phyloP scores from a whole-genome alignment of 441 rosid species.

The Populus hybrid region DNA sequence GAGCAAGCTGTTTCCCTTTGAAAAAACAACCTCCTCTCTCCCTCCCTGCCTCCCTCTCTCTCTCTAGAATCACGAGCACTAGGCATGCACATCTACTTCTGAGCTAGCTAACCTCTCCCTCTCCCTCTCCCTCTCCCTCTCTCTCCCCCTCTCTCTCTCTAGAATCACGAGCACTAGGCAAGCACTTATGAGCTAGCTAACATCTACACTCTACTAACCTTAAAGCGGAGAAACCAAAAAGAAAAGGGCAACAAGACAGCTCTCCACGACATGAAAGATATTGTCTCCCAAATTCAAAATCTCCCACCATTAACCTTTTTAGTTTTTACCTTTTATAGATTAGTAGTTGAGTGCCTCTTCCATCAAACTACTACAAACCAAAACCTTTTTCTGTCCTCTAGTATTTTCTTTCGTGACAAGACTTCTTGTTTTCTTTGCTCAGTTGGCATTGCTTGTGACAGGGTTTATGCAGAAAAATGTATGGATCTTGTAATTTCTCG shows the following conservation, averaged over 20 bases:
- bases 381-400: background rate
- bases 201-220: constrained; percentile 27
- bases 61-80: constrained; percentile 23
- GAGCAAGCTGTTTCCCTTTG: constrained; percentile 70
- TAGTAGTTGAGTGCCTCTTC: constrained; percentile 9
- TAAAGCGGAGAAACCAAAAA: constrained; percentile 25
- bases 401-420: constrained; percentile 2
- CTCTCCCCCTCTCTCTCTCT: background rate
- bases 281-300: constrained; percentile 49
- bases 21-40: constrained; percentile 14
- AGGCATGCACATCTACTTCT: constrained; percentile 27
- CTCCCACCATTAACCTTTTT: constrained; percentile 15
- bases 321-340: constrained; percentile 16
- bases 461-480: background rate
- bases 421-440: background rate
- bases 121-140: background rate
- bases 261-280: constrained; percentile 37
- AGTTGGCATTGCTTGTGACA: background rate
- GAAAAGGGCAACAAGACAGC: constrained; percentile 30
- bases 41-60: background rate
- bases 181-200: constrained; percentile 6
- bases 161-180: constrained; percentile 33
- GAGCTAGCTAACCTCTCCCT: background rate
- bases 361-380: constrained; percentile 8
- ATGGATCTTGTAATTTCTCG: too few relatives aligned